Evolutionary conservation across 805 yeast genomes (phyloP).

Genomic region (Lipomyces mesembrius): DNA sequence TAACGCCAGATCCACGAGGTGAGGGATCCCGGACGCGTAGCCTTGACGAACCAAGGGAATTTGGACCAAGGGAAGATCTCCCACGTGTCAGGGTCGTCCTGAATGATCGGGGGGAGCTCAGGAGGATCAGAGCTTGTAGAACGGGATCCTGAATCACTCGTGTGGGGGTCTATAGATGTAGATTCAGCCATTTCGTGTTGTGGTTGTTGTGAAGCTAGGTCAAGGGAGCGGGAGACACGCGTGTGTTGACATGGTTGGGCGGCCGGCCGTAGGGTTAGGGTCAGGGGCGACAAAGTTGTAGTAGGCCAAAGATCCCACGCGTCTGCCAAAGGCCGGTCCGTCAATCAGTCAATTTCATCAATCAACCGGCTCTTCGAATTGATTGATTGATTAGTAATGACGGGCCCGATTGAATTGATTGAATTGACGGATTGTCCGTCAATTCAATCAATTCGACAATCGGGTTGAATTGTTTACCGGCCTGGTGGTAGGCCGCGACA

Average conservation of each 20-base stretch:
- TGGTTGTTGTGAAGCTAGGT: not conserved
- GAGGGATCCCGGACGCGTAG: constrained; percentile 6
- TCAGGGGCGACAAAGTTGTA: too few relatives aligned
- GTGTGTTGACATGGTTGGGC: too few relatives aligned
- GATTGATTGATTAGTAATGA: not conserved
- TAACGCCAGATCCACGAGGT: constrained; percentile 1
- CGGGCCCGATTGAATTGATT: constrained; percentile 3
- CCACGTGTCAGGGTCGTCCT: not conserved
- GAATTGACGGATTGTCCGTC: constrained; percentile 1
- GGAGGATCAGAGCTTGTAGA: constrained; percentile 6
- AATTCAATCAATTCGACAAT: not conserved
- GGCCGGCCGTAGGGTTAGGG: too few relatives aligned
- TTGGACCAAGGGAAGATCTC: constrained; percentile 2
- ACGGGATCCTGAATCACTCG: constrained; percentile 7
- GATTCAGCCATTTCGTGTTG: constrained; percentile 7
- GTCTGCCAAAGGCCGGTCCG: not conserved
- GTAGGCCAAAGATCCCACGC: too few relatives aligned
- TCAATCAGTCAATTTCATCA: constrained; percentile 4
- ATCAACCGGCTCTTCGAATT: constrained; percentile 6
- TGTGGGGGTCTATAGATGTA: not conserved
- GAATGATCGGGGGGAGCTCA: constrained; percentile 7
- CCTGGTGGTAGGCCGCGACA: too few relatives aligned
- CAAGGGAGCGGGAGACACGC: too few relatives aligned
- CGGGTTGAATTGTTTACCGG: too few relatives aligned
- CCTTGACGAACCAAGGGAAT: constrained; percentile 6